Base-by-base conservation (phyloP, 331 rosid genomes). In the Prunus yedoensis region DNA sequence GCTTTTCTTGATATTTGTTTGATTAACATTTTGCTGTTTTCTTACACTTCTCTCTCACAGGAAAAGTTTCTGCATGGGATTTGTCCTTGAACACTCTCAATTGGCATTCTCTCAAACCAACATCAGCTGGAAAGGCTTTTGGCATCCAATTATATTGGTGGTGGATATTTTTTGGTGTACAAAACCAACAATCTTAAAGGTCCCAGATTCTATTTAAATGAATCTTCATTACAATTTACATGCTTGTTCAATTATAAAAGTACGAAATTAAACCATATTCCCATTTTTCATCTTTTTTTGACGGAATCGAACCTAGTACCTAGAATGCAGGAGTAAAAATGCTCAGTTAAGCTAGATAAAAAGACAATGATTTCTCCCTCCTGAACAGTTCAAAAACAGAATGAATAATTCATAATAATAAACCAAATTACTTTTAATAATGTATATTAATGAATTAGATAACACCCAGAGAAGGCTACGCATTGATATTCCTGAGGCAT, bases 51-150 rank as follows among this genome's bases (percentile, higher is more conserved):
- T 32, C 60, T 45, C 16, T 80, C 47, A 69, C 92, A 92, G 97
- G 91, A 87, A 79, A 80, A 87, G 81, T 78, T 92, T 90, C 77
- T 76, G 81, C 81, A 14, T 17, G 51, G 92, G 82, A 59, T 32
- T 60, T 70, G 89, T 65, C 46, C 79, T 92, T 47, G 85, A 90
- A 63, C 86, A 74, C 38, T 72, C 88, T 60, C 90, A 86, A 64
- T 20, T 83, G 74, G 93, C 96, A 63, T 87, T 89, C 86, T 93
- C 98, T 62, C 90, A n/a, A 81, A 72, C 97, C 93, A 58, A 89
- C 96, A 76, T 84, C 88, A 12, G 66, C 74, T 66, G 98, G 97
- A 78, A 86, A 79, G 82, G 87, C 90, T n/a, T 50, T 78, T 93
- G 88, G 97, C 93, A 72, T 81, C 85, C 59, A 83, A 72, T 66